Conservation (phyloP, 2,329 filamentous ascomycete species). For the Chrysoporthe cubensis region DNA sequence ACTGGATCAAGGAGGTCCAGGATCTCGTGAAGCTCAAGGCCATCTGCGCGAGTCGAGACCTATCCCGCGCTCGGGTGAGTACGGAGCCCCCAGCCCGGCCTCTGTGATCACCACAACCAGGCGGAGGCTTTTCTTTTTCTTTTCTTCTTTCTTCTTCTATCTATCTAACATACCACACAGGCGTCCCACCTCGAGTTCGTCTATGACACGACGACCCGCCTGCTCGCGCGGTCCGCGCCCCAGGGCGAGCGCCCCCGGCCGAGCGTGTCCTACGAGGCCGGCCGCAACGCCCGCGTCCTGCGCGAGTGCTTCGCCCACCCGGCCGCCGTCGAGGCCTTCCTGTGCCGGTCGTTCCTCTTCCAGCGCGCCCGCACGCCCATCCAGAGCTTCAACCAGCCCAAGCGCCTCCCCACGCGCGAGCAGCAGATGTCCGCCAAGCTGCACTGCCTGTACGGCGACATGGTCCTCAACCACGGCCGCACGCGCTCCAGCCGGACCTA, state of each 20-base stretch:
- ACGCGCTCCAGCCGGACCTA: slow-evolving; percentile 48
- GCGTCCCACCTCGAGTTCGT: slow-evolving; percentile 53
- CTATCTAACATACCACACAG: slow-evolving; percentile 32
- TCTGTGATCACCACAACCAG: background rate
- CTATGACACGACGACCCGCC: slow-evolving; percentile 47
- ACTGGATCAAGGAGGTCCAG: slow-evolving; percentile 42
- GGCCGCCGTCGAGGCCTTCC: slow-evolving; percentile 60
- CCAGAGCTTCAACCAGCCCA: slow-evolving; percentile 21
- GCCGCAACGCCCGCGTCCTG: slow-evolving; percentile 53
- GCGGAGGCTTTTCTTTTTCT: background rate
- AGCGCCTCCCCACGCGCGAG: slow-evolving; percentile 41
- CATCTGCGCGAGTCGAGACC: slow-evolving; percentile 44
- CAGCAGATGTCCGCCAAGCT: slow-evolving; percentile 72
- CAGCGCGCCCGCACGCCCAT: slow-evolving; percentile 52
- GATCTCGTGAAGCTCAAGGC: slow-evolving; percentile 48
- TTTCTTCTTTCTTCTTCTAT: background rate
- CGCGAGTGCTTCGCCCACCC: slow-evolving; percentile 48
- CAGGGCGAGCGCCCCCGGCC: slow-evolving; percentile 37
- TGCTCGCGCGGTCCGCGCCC: slow-evolving; percentile 50
- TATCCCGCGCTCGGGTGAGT: slow-evolving; percentile 45
- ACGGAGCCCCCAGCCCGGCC: background rate
- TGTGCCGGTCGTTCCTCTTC: slow-evolving; percentile 68
- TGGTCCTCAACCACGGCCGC: slow-evolving; percentile 48
- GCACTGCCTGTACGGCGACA: slow-evolving; percentile 70
- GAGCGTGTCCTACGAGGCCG: slow-evolving; percentile 45